Evolutionary conservation across 495 filamentous ascomycete species (phyloP).

Genomic region (Trypethelium eluteriae): DNA sequence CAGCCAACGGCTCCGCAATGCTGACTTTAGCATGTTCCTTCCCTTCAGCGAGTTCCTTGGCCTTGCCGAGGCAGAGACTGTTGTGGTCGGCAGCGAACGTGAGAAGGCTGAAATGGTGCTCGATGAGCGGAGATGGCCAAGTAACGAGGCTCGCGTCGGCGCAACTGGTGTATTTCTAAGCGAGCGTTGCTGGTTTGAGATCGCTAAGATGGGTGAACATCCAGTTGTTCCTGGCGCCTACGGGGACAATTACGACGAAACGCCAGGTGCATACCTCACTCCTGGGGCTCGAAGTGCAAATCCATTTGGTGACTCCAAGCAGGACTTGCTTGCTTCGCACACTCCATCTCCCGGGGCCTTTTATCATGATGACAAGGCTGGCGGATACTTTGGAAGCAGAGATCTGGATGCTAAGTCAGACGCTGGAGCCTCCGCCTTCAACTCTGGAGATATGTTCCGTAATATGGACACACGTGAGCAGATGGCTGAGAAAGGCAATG

Average conservation of each 20-base stretch:
- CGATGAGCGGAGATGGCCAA: constrained; percentile 82
- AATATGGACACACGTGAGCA: constrained; percentile 89
- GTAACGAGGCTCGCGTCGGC: constrained; percentile 83
- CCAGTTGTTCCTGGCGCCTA: constrained; percentile 29
- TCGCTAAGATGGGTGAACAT: constrained; percentile 66
- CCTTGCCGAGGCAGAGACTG: constrained; percentile 69
- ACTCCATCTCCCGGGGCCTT: constrained; percentile 52
- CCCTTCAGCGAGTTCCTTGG: constrained; percentile 95
- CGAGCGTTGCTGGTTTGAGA: constrained; percentile 87
- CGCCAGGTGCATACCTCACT: constrained; percentile 34
- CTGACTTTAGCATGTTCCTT: constrained; percentile 91
- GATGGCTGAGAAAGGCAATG: constrained; percentile 91
- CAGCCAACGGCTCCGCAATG: constrained; percentile 81
- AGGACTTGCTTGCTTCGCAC: constrained; percentile 54
- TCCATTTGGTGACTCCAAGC: constrained; percentile 60
- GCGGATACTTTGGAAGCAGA: constrained; percentile 72
- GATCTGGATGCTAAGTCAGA: constrained; percentile 84
- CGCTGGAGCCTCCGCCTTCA: constrained; percentile 78
- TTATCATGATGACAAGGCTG: constrained; percentile 63
- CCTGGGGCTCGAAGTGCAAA: constrained; percentile 38
- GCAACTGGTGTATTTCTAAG: constrained; percentile 92
- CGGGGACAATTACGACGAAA: constrained; percentile 12
- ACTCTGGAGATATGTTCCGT: constrained; percentile 93
- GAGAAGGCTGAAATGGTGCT: constrained; percentile 88
- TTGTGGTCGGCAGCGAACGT: constrained; percentile 81